These are phyloP conservation scores for Penicillium desertorum DNA, from an alignment of 495 filamentous ascomycete genomes.

Conservation along the genomic window DNA sequence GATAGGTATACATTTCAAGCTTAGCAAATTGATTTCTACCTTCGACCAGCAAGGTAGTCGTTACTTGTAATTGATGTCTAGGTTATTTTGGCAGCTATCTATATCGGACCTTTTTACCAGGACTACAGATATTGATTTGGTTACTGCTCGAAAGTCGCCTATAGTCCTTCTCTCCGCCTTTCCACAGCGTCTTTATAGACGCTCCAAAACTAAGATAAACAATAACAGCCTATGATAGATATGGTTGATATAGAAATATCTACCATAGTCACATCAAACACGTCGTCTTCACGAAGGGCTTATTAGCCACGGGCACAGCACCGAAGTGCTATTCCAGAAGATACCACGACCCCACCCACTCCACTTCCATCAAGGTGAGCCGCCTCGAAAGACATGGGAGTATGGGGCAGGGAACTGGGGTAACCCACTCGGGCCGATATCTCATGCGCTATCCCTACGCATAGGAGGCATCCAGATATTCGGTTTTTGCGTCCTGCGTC, in stretches of 20 bases:
- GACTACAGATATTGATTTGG: neutral
- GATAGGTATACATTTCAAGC: neutral
- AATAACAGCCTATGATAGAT: slow-evolving; percentile 2
- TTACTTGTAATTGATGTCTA: neutral
- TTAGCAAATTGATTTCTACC: neutral
- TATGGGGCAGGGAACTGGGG: neutral
- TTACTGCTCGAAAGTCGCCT: neutral
- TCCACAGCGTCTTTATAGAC: neutral
- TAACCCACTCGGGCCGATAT: neutral
- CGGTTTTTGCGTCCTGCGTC: slow-evolving; percentile 4
- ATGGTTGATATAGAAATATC: neutral
- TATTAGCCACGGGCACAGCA: neutral
- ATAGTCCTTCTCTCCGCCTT: neutral
- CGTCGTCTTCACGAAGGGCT: neutral
- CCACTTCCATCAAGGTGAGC: slow-evolving; percentile 9
- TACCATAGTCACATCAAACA: neutral
- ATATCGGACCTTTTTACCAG: slow-evolving; percentile 4
- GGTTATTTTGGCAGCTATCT: neutral
- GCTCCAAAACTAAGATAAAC: neutral
- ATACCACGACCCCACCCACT: neutral
- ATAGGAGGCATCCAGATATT: slow-evolving; percentile 11
- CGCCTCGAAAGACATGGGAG: slow-evolving; percentile 7
- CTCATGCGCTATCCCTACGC: slow-evolving; percentile 10
- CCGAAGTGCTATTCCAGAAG: neutral
- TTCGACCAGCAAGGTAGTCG: neutral